phyloP scores from a whole-genome alignment of 768 basidiomycete species.

The Gymnopilus junonius region DNA sequence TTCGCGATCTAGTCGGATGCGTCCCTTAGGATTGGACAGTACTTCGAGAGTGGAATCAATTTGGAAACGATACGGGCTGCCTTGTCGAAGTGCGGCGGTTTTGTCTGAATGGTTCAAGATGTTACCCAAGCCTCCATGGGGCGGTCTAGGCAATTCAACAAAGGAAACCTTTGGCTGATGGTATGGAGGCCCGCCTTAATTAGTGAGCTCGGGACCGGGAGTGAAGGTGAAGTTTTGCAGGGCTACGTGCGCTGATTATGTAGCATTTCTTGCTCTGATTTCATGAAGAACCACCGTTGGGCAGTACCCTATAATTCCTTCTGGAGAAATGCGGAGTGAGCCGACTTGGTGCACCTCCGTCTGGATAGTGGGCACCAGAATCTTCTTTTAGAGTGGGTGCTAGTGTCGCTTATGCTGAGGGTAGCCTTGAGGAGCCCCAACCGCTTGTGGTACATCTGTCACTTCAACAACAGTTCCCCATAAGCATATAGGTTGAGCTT shows the following conservation, averaged over 20 bases:
- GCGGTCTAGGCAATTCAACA: too few species aligned
- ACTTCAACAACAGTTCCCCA: slow-evolving; percentile 74
- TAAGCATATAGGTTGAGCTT: slow-evolving; percentile 66
- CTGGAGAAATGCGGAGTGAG: slow-evolving; percentile 48
- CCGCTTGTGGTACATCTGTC: slow-evolving; percentile 74
- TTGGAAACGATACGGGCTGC: too few species aligned
- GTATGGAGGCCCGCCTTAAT: too few species aligned
- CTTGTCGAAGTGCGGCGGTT: too few species aligned
- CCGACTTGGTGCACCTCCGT: slow-evolving; percentile 37
- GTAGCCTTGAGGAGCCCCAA: slow-evolving; percentile 75
- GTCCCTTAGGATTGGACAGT: neutral
- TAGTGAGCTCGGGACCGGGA: too few species aligned
- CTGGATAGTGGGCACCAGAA: slow-evolving; percentile 17
- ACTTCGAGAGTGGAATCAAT: too few species aligned
- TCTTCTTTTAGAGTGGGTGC: neutral
- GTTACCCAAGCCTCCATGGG: too few species aligned
- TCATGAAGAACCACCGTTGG: too few species aligned
- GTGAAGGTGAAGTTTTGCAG: too few species aligned
- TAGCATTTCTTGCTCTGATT: neutral
- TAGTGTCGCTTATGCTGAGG: too few species aligned
- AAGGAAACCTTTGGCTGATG: too few species aligned
- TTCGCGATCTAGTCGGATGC: neutral
- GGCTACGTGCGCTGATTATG: neutral
- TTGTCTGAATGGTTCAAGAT: too few species aligned
- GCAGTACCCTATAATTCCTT: slow-evolving; percentile 40